Evolutionary conservation across 768 basidiomycete species (phyloP).

Genomic region (Candolleomyces aberdarensis): DNA sequence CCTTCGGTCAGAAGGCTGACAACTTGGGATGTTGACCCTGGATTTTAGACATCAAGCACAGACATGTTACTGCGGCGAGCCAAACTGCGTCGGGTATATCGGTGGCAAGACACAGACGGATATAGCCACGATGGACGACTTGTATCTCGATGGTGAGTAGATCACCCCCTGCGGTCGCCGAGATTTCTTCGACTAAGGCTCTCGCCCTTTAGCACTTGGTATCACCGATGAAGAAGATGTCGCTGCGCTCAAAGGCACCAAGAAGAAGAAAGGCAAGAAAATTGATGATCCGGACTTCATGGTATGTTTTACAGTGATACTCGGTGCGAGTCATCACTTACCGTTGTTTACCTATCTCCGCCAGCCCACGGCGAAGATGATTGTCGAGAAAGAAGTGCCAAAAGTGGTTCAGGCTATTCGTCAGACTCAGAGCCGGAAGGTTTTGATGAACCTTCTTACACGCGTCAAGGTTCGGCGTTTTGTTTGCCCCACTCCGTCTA

Average conservation of each 20-base stretch:
- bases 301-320: conserved; percentile 39
- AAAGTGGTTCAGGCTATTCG: conserved; percentile 91
- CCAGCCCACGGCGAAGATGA: conserved; percentile 75
- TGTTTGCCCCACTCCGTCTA: no score
- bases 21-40: background rate
- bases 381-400: conserved; percentile 77
- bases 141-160: conserved; percentile 84
- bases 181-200: background rate
- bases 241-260: conserved; percentile 85
- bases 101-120: conserved; percentile 99
- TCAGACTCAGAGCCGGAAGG: conserved; percentile 79
- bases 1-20: background rate
- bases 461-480: conserved; percentile 68
- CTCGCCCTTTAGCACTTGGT: conserved; percentile 68
- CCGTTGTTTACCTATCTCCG: conserved; percentile 4
- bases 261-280: conserved; percentile 90
- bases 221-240: conserved; percentile 88
- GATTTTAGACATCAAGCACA: conserved; percentile 86
- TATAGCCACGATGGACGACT: conserved; percentile 89
- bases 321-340: background rate
- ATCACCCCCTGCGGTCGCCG: background rate
- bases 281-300: conserved; percentile 88
- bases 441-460: conserved; percentile 78
- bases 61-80: conserved; percentile 90
- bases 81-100: conserved; percentile 93